Base-by-base conservation (phyloP, 805 yeast genomes). In the Pichia membranifaciens region DNA sequence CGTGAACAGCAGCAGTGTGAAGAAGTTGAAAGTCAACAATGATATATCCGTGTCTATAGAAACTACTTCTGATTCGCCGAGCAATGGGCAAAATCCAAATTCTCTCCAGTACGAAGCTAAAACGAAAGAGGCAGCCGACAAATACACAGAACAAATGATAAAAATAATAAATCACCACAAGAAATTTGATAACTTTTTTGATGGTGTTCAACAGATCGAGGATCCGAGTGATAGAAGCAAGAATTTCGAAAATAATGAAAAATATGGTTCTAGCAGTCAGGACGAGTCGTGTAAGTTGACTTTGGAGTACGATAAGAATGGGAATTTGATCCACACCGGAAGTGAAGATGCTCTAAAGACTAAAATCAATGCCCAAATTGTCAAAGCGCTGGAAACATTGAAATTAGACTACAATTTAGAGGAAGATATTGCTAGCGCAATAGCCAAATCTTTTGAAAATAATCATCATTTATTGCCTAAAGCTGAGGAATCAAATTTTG, bases 61-160 rank as follows among this genome's bases (percentile, higher is more conserved):
- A 31, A 45, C 48, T 12, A 38, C 29, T 31, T 13, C 23, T 7
- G 20, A 12, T 9, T 12, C 29, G 23, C 21, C 32, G 20, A 15
- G 16, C 5, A 8, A 8, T 37, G n/a, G 9, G 9, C 6, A 37
- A 20, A 21, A 2, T 37, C 40, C 13, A 17, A 37, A 35, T 21
- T 15, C 23, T 4, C 22, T 25, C 28, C 9, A 38, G 16, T 16
- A 6, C 17, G 22, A 7, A 23, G 15, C 22, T 7, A 3, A 7
- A 28, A 28, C 33, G 21, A n/a, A 13, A 16, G 20, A 22, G 33
- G 17, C 56, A 18, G 54, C 59, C 2, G 59, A 59, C 47, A 53
- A 54, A 21, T 56, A 57, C 33, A 52, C 57, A 12, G 57, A 56
- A 41, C 56, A 57, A 23, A 52, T 57, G 56, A 58, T 54, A 31